Evolutionary conservation across 2,329 filamentous ascomycete genomes (phyloP).

Genomic region (Aurifilum marmelostoma): DNA sequence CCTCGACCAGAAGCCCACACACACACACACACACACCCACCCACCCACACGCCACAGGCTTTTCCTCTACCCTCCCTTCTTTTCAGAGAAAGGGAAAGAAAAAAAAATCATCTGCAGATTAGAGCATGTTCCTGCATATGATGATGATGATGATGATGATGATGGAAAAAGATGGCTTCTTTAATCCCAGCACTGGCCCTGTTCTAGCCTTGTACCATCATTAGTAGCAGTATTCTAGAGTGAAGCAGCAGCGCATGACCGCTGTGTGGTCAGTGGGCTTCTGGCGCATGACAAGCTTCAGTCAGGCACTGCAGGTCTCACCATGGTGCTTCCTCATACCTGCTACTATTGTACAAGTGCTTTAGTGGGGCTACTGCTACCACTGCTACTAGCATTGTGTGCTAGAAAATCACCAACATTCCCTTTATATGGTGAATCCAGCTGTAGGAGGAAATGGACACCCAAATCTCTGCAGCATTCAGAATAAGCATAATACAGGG

Average conservation of each 20-base stretch:
- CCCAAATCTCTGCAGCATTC: too few relatives aligned
- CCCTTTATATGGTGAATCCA: too few relatives aligned
- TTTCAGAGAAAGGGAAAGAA: neutral
- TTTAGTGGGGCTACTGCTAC: too few relatives aligned
- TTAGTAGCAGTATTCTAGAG: neutral
- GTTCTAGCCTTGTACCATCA: neutral
- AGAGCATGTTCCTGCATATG: neutral
- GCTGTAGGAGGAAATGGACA: too few relatives aligned
- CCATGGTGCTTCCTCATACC: neutral
- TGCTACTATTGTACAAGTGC: neutral
- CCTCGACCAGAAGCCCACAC: neutral
- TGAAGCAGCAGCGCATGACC: neutral
- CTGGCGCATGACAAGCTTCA: neutral
- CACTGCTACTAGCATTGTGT: too few relatives aligned
- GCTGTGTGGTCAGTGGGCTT: slow-evolving; percentile 1
- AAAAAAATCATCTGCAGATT: neutral
- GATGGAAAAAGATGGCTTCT: neutral
- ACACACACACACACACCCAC: neutral
- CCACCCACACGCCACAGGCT: too few relatives aligned
- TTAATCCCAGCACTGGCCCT: neutral
- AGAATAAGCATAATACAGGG: too few relatives aligned
- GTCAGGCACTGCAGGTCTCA: neutral
- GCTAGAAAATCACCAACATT: too few relatives aligned
- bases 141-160: neutral
- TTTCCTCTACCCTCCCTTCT: neutral